A percentile compares a stretch with the other conserved stretches of the same genome.
These are phyloP conservation scores for Clarireedia sp. DNA, from an alignment of 2,329 filamentous ascomycete species.

Conservation along the genomic window DNA sequence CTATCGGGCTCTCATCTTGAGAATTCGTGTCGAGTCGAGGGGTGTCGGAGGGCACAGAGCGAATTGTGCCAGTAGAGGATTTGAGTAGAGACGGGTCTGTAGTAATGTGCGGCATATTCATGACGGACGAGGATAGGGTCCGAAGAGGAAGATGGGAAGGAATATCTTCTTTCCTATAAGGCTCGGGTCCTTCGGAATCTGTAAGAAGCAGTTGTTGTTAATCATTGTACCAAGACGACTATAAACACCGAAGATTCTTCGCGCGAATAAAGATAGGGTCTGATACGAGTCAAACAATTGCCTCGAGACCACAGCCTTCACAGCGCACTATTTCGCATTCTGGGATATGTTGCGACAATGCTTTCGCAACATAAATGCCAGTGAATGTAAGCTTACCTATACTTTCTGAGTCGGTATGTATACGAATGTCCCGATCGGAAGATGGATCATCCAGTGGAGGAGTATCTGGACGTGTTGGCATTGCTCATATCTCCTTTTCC, in stretches of 20 bases:
- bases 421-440: slow-evolving; percentile 10
- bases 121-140: slow-evolving; percentile 16
- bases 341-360: not conserved
- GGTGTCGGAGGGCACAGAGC: slow-evolving; percentile 24
- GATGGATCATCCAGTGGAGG: slow-evolving; percentile 8
- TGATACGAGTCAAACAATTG: not conserved
- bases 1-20: slow-evolving; percentile 2
- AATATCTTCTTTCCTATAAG: not conserved
- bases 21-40: slow-evolving; percentile 10
- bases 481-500: slow-evolving; percentile 18
- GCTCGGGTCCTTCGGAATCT: slow-evolving; percentile 1
- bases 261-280: not conserved
- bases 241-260: not conserved
- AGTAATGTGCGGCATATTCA: slow-evolving; percentile 21
- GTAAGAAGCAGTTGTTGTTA: not conserved
- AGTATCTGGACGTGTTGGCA: slow-evolving; percentile 16
- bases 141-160: slow-evolving; percentile 7
- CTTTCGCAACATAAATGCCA: not conserved
- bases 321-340: no score
- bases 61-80: slow-evolving; percentile 20
- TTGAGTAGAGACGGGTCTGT: slow-evolving; percentile 12
- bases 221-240: not conserved
- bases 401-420: slow-evolving; percentile 15
- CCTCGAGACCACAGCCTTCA: no score
- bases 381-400: slow-evolving; percentile 12